These are phyloP conservation scores for Diaporthe caulivora DNA, from an alignment of 2,329 filamentous ascomycete genomes.

Conservation along the genomic window DNA sequence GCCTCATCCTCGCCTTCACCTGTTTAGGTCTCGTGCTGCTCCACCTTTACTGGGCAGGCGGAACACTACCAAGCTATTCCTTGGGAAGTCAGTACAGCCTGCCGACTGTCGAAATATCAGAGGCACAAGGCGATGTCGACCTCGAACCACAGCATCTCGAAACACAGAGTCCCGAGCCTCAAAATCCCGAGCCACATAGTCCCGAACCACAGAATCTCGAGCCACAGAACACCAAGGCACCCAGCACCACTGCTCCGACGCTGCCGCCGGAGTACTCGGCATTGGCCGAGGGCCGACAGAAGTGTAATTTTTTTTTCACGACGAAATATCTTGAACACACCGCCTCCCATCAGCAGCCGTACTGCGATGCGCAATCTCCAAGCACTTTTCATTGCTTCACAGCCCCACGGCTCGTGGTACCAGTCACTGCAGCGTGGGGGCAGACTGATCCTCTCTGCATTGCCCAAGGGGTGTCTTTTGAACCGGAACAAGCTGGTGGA, in stretches of 20 bases:
- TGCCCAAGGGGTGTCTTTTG: conserved; percentile 38
- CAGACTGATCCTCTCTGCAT: conserved; percentile 40
- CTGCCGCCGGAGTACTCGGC: conserved; percentile 13
- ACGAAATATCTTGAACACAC: conserved; percentile 17
- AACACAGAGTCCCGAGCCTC: neutral
- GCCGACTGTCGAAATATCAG: neutral
- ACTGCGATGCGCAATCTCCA: conserved; percentile 24
- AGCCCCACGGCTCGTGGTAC: conserved; percentile 23
- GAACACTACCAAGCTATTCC: neutral
- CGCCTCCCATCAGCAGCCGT: conserved; percentile 34
- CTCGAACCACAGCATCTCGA: neutral
- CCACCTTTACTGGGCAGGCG: conserved; percentile 7
- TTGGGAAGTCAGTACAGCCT: neutral
- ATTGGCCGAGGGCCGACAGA: conserved; percentile 8
- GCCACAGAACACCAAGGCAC: neutral
- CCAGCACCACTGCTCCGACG: neutral
- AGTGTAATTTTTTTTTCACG: conserved; percentile 25
- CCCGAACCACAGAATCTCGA: neutral
- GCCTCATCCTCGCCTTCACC: neutral
- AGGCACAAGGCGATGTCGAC: neutral
- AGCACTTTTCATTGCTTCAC: conserved; percentile 32
- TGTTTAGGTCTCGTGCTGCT: neutral
- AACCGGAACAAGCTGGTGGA: conserved; percentile 1
- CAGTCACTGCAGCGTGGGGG: conserved; percentile 2
- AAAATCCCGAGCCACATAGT: too few species aligned